phyloP scores from a whole-genome alignment of 2,329 filamentous ascomycete species.

The Aspergillus neoniger region DNA sequence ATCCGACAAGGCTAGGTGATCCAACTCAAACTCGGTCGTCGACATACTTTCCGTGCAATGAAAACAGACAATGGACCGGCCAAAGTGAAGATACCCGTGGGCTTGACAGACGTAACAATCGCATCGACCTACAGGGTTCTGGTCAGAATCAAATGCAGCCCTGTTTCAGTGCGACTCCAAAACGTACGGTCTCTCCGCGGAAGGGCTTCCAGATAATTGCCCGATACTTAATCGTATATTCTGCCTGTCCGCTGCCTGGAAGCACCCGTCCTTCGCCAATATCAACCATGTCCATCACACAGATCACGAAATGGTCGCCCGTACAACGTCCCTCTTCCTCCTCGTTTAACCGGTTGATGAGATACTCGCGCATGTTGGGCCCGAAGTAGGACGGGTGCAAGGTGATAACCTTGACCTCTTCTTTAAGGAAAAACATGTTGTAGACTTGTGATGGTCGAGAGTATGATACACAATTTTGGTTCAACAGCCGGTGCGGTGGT shows the following conservation, averaged over 20 bases:
- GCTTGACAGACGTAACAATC: conserved; percentile 86
- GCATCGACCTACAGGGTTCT: conserved; percentile 74
- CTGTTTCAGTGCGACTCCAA: conserved; percentile 4
- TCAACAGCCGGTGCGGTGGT: background rate
- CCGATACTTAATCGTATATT: conserved; percentile 92
- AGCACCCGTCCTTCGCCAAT: conserved; percentile 92
- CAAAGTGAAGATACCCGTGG: conserved; percentile 73
- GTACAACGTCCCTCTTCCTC: conserved; percentile 96
- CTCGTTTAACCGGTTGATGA: conserved; percentile 83
- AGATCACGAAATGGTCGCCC: conserved; percentile 95
- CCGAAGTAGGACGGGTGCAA: conserved; percentile 97
- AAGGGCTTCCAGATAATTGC: conserved; percentile 98
- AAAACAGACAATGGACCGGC: conserved; percentile 53
- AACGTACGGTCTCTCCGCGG: conserved; percentile 90
- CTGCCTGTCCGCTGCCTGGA: conserved; percentile 85
- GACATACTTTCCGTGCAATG: conserved; percentile 69
- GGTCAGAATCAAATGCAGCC: conserved; percentile 30
- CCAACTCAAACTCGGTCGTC: conserved; percentile 9
- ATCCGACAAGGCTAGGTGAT: background rate
- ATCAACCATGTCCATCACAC: conserved; percentile 94
- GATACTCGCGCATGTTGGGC: conserved; percentile 86
- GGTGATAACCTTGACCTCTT: conserved; percentile 90
- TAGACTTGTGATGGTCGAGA: background rate
- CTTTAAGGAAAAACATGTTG: conserved; percentile 96
- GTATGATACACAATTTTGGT: conserved; percentile 12